Evolutionary conservation across 345 rosid genomes (phyloP), one percentile per base, ranked within the genome.

Genomic region (Syzygium oleosum): DNA sequence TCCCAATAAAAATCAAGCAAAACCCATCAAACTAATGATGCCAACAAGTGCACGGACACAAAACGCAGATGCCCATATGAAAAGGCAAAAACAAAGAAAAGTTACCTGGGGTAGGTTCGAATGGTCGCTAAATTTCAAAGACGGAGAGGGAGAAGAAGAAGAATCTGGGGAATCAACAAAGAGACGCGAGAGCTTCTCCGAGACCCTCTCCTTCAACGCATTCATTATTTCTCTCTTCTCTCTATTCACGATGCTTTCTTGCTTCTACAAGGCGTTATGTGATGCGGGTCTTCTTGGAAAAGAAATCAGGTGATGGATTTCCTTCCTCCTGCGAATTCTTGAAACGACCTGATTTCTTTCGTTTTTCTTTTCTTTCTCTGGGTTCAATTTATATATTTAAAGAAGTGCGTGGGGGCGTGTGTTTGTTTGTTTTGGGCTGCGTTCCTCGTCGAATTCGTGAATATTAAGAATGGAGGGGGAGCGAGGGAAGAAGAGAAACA

Each of bases 161-260:
- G 94, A 85, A 85, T 94, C 91, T 21, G 91, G 90, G 6, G 99
- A 93, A 91, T 93, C 94, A 22, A 93, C 89, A 85, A 97, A 93
- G 85, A 95, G 91, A 90, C 96, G 93, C 27, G 98, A 95, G 5
- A 96, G 93, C 91, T 92, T 94, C 87, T 94, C 94, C 2, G 98
- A 90, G 22, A 96, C 95, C 73, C 95, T 97, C 46, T 94, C 97
- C 88, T 93, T 96, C 80, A 95, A 92, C 59, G 96, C 23, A 85
- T 92, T 85, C 99, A 97, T 96, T 52, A 29, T 65, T 84, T 21
- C 78, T 88, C n/a, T 43, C 46, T 11, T 41, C 51, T 1, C 38
- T 49, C 58, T 85, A 54, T 1, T 38, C 85, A 23, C 85, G 83
- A 73, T 41, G 14, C 83, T 73, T 73, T 73, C 83, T 73, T 9